Evolutionary conservation across 2,329 filamentous ascomycete genomes (phyloP).

Genomic region (Colletotrichum spaethianum): DNA sequence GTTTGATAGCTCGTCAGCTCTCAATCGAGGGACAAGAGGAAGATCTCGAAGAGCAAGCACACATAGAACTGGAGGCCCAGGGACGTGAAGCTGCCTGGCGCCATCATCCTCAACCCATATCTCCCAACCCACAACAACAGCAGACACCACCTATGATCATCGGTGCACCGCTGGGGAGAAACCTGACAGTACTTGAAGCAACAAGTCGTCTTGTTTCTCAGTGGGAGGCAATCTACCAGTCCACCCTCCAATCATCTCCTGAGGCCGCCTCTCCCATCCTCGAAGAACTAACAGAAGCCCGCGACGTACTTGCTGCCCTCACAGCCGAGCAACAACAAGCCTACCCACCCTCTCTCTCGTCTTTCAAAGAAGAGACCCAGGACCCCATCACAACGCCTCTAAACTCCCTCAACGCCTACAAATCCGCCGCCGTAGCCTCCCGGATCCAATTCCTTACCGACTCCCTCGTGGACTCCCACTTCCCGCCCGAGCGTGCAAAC

Average conservation of each 20-base stretch:
- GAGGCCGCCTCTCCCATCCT: slow-evolving; percentile 18
- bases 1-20: not conserved
- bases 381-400: not conserved
- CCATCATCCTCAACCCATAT: not conserved
- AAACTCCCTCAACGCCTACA: slow-evolving; percentile 31
- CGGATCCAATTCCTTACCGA: slow-evolving; percentile 51
- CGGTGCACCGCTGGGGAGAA: slow-evolving; percentile 52
- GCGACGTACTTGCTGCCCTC: slow-evolving; percentile 18
- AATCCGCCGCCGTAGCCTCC: slow-evolving; percentile 46
- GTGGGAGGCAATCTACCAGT: slow-evolving; percentile 50
- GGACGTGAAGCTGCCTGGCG: slow-evolving; percentile 14
- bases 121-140: not conserved
- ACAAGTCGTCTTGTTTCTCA: slow-evolving; percentile 56
- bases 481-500: slow-evolving; percentile 55
- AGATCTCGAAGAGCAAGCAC: slow-evolving; percentile 11
- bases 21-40: slow-evolving; percentile 8
- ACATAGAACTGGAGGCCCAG: slow-evolving; percentile 14
- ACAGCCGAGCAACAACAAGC: not conserved
- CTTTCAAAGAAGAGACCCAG: not conserved
- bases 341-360: not conserved
- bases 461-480: slow-evolving; percentile 50
- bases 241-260: slow-evolving; percentile 43
- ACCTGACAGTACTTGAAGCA: slow-evolving; percentile 53
- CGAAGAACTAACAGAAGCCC: slow-evolving; percentile 27
- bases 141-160: slow-evolving; percentile 46